These are phyloP conservation scores for Naganishia cerealis DNA, from an alignment of 1,284 basidiomycete species.

Conservation along the genomic window DNA sequence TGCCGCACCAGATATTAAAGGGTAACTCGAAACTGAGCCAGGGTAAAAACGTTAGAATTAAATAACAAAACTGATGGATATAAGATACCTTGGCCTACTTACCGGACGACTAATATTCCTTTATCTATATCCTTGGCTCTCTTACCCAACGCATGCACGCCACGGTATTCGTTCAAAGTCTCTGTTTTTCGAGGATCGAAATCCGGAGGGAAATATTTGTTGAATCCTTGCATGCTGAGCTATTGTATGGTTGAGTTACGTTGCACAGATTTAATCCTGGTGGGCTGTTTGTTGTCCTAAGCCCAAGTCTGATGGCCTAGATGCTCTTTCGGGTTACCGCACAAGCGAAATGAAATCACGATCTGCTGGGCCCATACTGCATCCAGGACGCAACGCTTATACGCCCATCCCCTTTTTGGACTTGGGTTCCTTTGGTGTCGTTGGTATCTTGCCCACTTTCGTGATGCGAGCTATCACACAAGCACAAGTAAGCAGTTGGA, in stretches of 20 bases:
- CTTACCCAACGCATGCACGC: conserved; percentile 90
- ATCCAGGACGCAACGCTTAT: too few relatives aligned
- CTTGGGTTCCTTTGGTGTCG: too few relatives aligned
- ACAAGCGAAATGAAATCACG: too few relatives aligned
- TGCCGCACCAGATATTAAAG: conserved; percentile 96
- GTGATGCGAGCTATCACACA: too few relatives aligned
- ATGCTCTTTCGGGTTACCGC: too few relatives aligned
- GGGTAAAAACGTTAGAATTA: not conserved
- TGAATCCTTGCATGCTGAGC: conserved; percentile 34
- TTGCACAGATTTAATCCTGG: too few relatives aligned
- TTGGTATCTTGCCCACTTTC: too few relatives aligned
- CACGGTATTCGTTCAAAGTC: conserved; percentile 75
- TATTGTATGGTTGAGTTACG: too few relatives aligned
- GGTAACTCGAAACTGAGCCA: conserved; percentile 72
- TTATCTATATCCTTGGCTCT: conserved; percentile 85
- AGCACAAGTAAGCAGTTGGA: too few relatives aligned
- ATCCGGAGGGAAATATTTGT: conserved; percentile 89
- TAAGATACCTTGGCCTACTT: conserved; percentile 20
- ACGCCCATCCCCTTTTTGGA: too few relatives aligned
- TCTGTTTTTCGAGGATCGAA: conserved; percentile 77
- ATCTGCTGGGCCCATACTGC: too few relatives aligned
- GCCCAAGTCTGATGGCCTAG: too few relatives aligned
- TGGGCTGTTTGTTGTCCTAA: not conserved
- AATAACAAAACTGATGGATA: not conserved
- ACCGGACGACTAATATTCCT: conserved; percentile 85